A percentile compares a stretch with the other conserved stretches of the same genome.
Evolutionary conservation across 1,284 basidiomycete species (phyloP).

Genomic region (Ustilago lituana): DNA sequence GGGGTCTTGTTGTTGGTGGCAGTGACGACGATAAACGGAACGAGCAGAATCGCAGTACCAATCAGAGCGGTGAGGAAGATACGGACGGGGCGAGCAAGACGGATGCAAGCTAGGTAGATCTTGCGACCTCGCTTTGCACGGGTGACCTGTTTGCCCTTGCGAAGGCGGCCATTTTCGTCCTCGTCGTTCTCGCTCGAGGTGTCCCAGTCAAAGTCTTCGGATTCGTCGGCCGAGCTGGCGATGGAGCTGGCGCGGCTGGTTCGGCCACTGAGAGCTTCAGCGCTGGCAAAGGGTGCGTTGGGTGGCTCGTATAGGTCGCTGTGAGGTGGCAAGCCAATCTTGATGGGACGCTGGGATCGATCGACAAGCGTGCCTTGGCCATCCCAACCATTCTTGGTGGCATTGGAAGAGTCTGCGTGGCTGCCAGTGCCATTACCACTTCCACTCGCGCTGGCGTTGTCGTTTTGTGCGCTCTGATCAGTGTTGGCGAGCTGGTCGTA

Average conservation of each 20-base stretch:
- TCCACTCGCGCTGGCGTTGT: conserved; percentile 25
- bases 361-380: conserved; percentile 44
- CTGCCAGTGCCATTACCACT: conserved; percentile 34
- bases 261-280: conserved; percentile 15
- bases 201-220: conserved; percentile 65
- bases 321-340: conserved; percentile 26
- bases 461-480: background rate
- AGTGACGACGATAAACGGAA: conserved; percentile 63
- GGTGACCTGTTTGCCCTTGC: conserved; percentile 29
- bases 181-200: conserved; percentile 47
- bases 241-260: conserved; percentile 40
- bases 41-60: conserved; percentile 55
- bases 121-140: conserved; percentile 54
- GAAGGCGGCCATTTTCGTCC: conserved; percentile 30
- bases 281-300: conserved; percentile 37
- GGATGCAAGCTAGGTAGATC: conserved; percentile 55
- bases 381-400: conserved; percentile 33
- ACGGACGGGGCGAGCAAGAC: conserved; percentile 60
- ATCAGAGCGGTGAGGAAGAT: conserved; percentile 54
- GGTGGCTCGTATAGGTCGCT: conserved; percentile 35
- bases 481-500: conserved; percentile 10
- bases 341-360: conserved; percentile 21
- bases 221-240: conserved; percentile 55
- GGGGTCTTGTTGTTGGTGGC: conserved; percentile 30
- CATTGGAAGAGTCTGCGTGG: conserved; percentile 25